Percentiles rank a stretch among this genome's conserved stretches.
These are phyloP conservation scores for Neofusicoccum parvum DNA, from an alignment of 2,329 filamentous ascomycete species.

Conservation along the genomic window DNA sequence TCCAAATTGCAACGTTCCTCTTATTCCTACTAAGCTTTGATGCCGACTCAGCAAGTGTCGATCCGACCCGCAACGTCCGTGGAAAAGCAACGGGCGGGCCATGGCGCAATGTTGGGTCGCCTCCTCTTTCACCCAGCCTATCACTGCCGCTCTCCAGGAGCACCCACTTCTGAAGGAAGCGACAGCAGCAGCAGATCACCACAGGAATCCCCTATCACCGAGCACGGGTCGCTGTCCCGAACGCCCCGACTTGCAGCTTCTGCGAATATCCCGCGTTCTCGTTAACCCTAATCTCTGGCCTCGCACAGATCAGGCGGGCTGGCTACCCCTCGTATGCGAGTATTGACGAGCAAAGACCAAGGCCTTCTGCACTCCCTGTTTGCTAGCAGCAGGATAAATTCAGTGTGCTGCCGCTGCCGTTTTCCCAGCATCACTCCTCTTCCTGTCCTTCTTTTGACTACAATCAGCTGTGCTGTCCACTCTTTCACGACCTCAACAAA, in stretches of 20 bases:
- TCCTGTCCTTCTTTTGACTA: slow-evolving; percentile 4
- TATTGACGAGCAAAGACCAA: slow-evolving; percentile 1
- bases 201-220: background rate
- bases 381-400: background rate
- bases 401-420: background rate
- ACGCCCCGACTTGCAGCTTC: background rate
- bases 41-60: background rate
- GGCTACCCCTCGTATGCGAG: background rate
- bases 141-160: background rate
- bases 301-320: background rate
- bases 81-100: background rate
- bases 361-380: background rate
- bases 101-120: background rate
- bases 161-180: background rate
- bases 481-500: background rate
- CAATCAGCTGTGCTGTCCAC: background rate
- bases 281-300: slow-evolving; percentile 10
- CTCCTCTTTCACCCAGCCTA: background rate
- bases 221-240: background rate
- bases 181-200: background rate
- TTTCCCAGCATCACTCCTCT: background rate
- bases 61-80: slow-evolving; percentile 9
- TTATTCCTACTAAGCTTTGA: slow-evolving; percentile 7
- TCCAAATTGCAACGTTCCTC: slow-evolving; percentile 14
- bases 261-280: background rate